A percentile compares a stretch with the other conserved stretches of the same genome.
Evolutionary conservation across 768 basidiomycete genomes (phyloP).

Genomic region (Collybiopsis confluens): DNA sequence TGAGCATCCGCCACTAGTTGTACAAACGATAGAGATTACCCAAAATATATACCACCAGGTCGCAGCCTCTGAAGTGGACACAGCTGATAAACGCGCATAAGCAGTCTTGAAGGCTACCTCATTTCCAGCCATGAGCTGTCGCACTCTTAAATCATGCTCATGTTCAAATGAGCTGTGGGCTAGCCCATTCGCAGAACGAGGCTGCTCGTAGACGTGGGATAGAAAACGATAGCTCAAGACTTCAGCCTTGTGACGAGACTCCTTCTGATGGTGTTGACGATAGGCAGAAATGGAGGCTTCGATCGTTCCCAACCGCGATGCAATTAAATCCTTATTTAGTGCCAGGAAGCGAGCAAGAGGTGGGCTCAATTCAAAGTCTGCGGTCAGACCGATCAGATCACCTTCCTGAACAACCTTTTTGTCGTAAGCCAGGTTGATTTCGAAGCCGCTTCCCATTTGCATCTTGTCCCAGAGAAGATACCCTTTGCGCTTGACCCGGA

Average conservation of each 20-base stretch:
- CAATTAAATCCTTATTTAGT: conserved; percentile 50
- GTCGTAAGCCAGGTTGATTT: conserved; percentile 53
- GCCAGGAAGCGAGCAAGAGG: conserved; percentile 60
- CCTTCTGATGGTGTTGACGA: conserved; percentile 42
- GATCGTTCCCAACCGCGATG: conserved; percentile 34
- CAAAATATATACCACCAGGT: conserved; percentile 82
- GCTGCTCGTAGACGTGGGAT: conserved; percentile 53
- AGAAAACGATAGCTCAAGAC: conserved; percentile 65
- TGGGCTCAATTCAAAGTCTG: conserved; percentile 60
- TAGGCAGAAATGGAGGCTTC: conserved; percentile 48
- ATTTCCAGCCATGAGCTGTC: conserved; percentile 42
- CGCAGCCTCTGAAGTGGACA: conserved; percentile 42
- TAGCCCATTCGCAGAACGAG: conserved; percentile 40
- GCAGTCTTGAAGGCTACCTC: conserved; percentile 43
- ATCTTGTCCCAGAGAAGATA: conserved; percentile 46
- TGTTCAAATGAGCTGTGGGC: conserved; percentile 38
- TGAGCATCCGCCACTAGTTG: background rate
- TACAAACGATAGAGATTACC: conserved; percentile 35
- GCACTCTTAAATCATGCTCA: conserved; percentile 55
- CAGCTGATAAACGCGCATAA: conserved; percentile 49
- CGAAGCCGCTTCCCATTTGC: conserved; percentile 67
- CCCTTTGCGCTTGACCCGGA: conserved; percentile 51
- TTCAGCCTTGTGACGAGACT: conserved; percentile 46
- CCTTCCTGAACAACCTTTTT: conserved; percentile 45
- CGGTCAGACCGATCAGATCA: conserved; percentile 56